Evolutionary conservation across 176 grass and related monocot genomes (phyloP).

Genomic region (Puya raimondii): DNA sequence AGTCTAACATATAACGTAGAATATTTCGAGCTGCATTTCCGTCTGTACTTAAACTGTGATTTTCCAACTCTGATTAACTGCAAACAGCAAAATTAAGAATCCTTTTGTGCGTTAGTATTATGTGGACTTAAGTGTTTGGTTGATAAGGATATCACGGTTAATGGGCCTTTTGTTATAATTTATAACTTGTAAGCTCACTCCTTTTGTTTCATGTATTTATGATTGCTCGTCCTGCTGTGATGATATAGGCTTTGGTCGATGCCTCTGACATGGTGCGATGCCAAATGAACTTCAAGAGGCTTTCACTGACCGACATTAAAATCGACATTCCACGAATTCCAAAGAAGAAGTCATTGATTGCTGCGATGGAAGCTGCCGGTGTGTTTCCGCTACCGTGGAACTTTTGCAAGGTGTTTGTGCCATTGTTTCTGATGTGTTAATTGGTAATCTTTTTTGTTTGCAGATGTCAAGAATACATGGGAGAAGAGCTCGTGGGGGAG

Average conservation of each 20-base stretch:
- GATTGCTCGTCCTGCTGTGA: too few relatives aligned
- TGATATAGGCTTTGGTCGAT: constrained; percentile 67
- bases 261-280: constrained; percentile 86
- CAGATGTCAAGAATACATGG: constrained; percentile 89
- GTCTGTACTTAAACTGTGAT: too few relatives aligned
- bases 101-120: too few relatives aligned
- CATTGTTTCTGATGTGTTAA: background rate
- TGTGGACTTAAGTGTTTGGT: too few relatives aligned
- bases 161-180: too few relatives aligned
- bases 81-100: too few relatives aligned
- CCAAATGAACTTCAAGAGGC: constrained; percentile 93
- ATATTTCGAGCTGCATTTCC: too few relatives aligned
- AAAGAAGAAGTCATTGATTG: constrained; percentile 43
- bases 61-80: too few relatives aligned
- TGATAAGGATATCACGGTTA: too few relatives aligned
- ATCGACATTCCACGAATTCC: constrained; percentile 43
- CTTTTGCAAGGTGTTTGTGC: background rate
- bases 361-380: constrained; percentile 48
- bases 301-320: constrained; percentile 36
- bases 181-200: too few relatives aligned
- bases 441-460: background rate
- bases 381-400: background rate
- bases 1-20: too few relatives aligned
- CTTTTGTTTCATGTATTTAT: too few relatives aligned
- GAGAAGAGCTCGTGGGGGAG: constrained; percentile 97